Evolutionary conservation across 164 flowering plant genomes (phyloP).

Genomic region (Piper betle): DNA sequence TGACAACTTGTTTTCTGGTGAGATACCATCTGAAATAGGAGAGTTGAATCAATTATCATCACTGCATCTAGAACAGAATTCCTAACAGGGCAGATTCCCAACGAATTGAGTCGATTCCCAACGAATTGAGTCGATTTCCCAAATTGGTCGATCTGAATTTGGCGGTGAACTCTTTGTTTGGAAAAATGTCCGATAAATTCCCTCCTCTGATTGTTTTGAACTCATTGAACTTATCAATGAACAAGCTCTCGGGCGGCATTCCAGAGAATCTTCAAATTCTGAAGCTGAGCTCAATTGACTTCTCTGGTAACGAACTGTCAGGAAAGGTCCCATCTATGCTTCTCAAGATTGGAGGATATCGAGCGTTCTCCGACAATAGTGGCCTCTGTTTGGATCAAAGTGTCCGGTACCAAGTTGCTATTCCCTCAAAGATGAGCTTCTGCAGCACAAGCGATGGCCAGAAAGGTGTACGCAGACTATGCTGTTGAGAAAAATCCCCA

Average conservation of each 20-base stretch:
- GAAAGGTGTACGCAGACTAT: too few species aligned
- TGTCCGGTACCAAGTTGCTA: constrained; percentile 6
- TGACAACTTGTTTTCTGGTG: constrained; percentile 51
- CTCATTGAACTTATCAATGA: constrained; percentile 67
- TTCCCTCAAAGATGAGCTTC: constrained; percentile 13
- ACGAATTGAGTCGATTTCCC: constrained; percentile 41
- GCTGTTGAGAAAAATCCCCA: too few species aligned
- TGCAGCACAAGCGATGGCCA: too few species aligned
- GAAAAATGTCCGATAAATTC: constrained; percentile 41
- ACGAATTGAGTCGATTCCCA: constrained; percentile 57
- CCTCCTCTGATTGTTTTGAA: constrained; percentile 51
- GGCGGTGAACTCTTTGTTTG: constrained; percentile 50
- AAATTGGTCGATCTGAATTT: constrained; percentile 59
- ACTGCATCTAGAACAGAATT: constrained; percentile 57
- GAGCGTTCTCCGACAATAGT: constrained; percentile 49
- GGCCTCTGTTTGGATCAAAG: constrained; percentile 44
- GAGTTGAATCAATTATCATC: constrained; percentile 40
- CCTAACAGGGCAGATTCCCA: too few species aligned
- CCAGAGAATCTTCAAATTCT: constrained; percentile 40
- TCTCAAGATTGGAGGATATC: constrained; percentile 38
- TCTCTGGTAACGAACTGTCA: constrained; percentile 52
- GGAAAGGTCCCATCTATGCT: constrained; percentile 58
- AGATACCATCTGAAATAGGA: constrained; percentile 47
- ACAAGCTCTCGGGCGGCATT: constrained; percentile 49
- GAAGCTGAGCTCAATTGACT: constrained; percentile 68